Evolutionary conservation across 345 rosid genomes (phyloP), one percentile per base, ranked within the genome.

Genomic region (Citrus reticulata): DNA sequence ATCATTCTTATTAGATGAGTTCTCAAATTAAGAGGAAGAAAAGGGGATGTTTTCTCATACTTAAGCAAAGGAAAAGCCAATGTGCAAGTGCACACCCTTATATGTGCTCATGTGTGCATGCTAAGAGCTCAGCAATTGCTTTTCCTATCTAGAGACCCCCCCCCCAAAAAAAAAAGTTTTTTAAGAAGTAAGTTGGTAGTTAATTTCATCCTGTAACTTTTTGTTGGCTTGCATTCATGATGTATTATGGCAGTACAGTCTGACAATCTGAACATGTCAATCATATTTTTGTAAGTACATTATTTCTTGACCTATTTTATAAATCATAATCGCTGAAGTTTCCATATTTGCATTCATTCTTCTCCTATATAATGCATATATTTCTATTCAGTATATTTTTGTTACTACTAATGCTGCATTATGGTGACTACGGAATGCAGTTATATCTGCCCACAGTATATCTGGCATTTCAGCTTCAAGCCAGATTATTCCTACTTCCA

Each of bases 381-480:
- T 20, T 70, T 6, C 78, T 14, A 34, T 11, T 57, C 8, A 10
- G 9, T 34, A 32, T 22, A 54, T 35, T n/a, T 46, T 19, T 42
- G 24, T 60, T 11, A 27, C 4, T 35, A n/a, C 60, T 60, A 62
- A 75, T 72, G 37, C 37, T 74, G 49, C 70, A 24, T 71, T 27
- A 32, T 73, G 70, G 60, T 85, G 85, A 66, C 19, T 65, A 46
- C 3, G 77, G 60, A 46, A 73, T 77, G 82, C 89, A 86, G 94
- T 82, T 72, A 65, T 88, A 59, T 91, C 92, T 54, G 42, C 73
- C 80, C 80, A 27, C 63, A 87, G 90, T 75, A 61, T 83, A 65
- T 84, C 91, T 78, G 86, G 86, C 34, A 68, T 86, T 74, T 86
- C 91, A 39, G 72, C 82, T 71, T 82, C 91, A 62, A 89, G 87